Percentiles rank a stretch among this genome's conserved stretches.
phyloP scores from a whole-genome alignment of 805 yeast species.

The Pichia kluyveri region DNA sequence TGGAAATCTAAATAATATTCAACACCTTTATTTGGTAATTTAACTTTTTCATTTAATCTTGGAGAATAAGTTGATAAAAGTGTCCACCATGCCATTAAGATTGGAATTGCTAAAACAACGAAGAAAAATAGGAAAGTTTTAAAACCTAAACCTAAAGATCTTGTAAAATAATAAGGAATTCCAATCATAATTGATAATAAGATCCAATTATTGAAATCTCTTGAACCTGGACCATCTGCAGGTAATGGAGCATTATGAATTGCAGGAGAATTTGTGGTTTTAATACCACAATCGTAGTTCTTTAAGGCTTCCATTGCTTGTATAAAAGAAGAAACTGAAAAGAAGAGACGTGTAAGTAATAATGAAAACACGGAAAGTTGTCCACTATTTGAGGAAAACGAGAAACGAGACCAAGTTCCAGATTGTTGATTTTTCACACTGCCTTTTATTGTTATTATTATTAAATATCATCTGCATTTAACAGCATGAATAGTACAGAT shows the following conservation, averaged over 20 bases:
- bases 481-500: no score
- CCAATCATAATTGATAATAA: slow-evolving; percentile 40
- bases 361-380: no score
- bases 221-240: slow-evolving; percentile 86
- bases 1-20: slow-evolving; percentile 78
- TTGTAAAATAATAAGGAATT: slow-evolving; percentile 55
- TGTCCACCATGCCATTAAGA: slow-evolving; percentile 79
- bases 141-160: slow-evolving; percentile 62
- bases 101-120: slow-evolving; percentile 51
- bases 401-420: no score
- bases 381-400: no score
- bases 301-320: slow-evolving; percentile 5
- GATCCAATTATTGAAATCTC: slow-evolving; percentile 57
- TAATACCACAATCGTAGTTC: slow-evolving; percentile 5
- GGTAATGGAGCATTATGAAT: slow-evolving; percentile 82
- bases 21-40: slow-evolving; percentile 68
- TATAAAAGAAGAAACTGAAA: no score
- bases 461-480: no score
- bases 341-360: no score
- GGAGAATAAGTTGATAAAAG: slow-evolving; percentile 70
- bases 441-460: no score
- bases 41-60: slow-evolving; percentile 67
- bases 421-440: no score
- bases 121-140: slow-evolving; percentile 57
- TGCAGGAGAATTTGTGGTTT: slow-evolving; percentile 39